phyloP scores from a whole-genome alignment of 108 stramenopile genomes.

The Licmophora abbreviata region DNA sequence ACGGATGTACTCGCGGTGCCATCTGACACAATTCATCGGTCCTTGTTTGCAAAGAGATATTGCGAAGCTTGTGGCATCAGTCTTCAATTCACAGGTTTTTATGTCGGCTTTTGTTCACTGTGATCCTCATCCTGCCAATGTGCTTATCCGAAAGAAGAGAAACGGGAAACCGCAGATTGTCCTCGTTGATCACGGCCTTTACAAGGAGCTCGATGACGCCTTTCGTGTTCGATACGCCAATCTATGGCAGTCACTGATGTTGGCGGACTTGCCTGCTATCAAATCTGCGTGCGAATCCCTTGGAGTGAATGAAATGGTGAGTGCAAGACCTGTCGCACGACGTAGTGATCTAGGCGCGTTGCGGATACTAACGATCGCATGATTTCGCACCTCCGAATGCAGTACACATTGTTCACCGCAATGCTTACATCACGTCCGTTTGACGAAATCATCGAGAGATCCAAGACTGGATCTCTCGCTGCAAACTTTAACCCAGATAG shows the following conservation, averaged over 20 bases:
- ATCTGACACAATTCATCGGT: slow-evolving; percentile 11
- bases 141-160: slow-evolving; percentile 63
- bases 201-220: slow-evolving; percentile 59
- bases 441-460: slow-evolving; percentile 82
- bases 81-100: slow-evolving; percentile 79
- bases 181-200: slow-evolving; percentile 90
- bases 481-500: slow-evolving; percentile 12
- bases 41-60: slow-evolving; percentile 53
- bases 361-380: no score
- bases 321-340: no score
- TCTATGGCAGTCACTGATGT: slow-evolving; percentile 78
- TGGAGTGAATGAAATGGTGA: slow-evolving; percentile 73
- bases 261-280: slow-evolving; percentile 80
- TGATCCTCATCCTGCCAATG: slow-evolving; percentile 93
- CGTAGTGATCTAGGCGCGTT: no score
- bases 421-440: slow-evolving; percentile 91
- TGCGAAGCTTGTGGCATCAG: slow-evolving; percentile 63
- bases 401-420: slow-evolving; percentile 86
- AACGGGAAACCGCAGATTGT: slow-evolving; percentile 76
- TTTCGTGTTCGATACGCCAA: slow-evolving; percentile 75
- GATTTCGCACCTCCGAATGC: no score
- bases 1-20: no score
- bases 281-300: slow-evolving; percentile 58
- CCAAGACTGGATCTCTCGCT: slow-evolving; percentile 35
- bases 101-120: slow-evolving; percentile 64